Evolutionary conservation across 306 rosid species (phyloP), one percentile per base, ranked within the genome.

Genomic region (Cajanus cajan): DNA sequence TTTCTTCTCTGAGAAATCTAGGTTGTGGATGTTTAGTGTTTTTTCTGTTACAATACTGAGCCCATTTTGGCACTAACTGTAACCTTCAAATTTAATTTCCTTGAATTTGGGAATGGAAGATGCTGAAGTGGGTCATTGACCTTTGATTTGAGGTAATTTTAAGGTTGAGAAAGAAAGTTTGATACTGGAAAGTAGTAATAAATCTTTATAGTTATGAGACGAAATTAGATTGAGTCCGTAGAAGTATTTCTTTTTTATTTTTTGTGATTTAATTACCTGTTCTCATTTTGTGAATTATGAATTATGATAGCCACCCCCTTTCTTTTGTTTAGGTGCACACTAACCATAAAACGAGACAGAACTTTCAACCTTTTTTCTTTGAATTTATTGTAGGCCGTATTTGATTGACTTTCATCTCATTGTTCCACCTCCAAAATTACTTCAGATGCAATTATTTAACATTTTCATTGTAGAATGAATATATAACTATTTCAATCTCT

Each of bases 71-170:
- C 57, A 28, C n/a, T 18, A 7, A 37, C 61, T 40, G 16, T 22
- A 11, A 63, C 2, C 19, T 54, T 54, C 25, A 37, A 28, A 64
- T 73, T 19, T 50, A n/a, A 72, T 78, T 76, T 22, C 5, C 40
- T 47, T 80, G 74, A 52, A 68, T 54, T 59, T 59, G 52, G 50
- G 15, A 62, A 69, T 61, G 57, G 85, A 36, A 58, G 48, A 65
- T 22, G 51, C 7, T 54, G 68, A 58, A n/a, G 28, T 25, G 70
- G 79, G 31, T 19, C 63, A 13, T 11, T 80, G 76, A 44, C 52
- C 51, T 31, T 5, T 58, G 33, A 39, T 52, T 54, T 55, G 18
- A 50, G 57, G 16, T 28, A 28, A 28, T 37, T 73, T 21, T 10
- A 61, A 55, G 67, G 41, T 33, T 73, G 44, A 70, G 13, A 52